Conservation (phyloP, 1,284 basidiomycete species). For the Trichosporon ovoides region DNA sequence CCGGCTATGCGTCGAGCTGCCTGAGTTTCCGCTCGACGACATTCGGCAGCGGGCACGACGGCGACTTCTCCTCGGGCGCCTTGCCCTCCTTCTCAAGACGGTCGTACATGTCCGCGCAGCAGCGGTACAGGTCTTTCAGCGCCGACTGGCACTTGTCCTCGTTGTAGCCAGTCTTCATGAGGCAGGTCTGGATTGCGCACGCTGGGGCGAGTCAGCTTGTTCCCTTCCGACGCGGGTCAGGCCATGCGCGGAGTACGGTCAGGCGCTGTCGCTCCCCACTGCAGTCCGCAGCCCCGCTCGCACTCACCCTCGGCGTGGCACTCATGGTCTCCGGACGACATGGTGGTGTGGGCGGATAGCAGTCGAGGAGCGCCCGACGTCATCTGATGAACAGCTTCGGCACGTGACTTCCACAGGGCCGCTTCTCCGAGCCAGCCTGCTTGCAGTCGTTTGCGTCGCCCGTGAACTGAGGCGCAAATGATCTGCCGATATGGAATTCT, state of each 20-base stretch:
- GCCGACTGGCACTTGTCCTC: constrained; percentile 34
- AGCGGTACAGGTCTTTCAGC: constrained; percentile 36
- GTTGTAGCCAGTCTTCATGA: constrained; percentile 36
- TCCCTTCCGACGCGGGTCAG: too few species aligned
- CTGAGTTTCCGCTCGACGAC: constrained; percentile 39
- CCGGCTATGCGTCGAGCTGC: constrained; percentile 15
- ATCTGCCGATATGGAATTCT: too few species aligned
- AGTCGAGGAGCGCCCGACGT: neutral
- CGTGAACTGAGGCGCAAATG: neutral
- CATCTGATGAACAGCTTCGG: neutral
- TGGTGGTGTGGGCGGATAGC: neutral
- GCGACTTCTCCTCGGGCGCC: constrained; percentile 20
- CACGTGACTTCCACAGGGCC: neutral
- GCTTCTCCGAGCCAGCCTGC: too few species aligned
- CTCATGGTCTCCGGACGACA: neutral
- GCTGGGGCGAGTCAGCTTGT: constrained; percentile 27
- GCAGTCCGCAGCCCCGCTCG: too few species aligned
- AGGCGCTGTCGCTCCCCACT: too few species aligned
- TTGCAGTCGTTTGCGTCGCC: neutral
- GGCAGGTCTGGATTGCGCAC: constrained; percentile 44
- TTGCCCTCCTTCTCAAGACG: constrained; percentile 25
- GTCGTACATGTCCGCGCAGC: constrained; percentile 41
- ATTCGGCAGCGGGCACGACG: constrained; percentile 31
- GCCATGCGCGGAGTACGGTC: too few species aligned
- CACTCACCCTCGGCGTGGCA: neutral